phyloP scores from a whole-genome alignment of 2,329 filamentous ascomycete genomes.

The Colletotrichum incanum region DNA sequence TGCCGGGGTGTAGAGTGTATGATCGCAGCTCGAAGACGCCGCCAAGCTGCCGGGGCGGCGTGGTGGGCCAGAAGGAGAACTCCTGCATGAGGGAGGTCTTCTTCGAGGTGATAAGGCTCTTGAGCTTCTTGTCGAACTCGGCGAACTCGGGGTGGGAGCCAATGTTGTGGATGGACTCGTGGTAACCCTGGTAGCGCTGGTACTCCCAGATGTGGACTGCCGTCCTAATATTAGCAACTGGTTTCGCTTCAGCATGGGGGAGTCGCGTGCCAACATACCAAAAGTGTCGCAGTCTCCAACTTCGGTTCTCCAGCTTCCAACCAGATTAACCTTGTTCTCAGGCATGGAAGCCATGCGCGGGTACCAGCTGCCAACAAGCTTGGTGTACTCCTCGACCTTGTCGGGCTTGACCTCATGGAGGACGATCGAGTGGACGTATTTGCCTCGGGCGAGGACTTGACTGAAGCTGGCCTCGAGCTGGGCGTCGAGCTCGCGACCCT shows the following conservation, averaged over 20 bases:
- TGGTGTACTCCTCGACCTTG: slow-evolving; percentile 94
- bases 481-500: slow-evolving; percentile 92
- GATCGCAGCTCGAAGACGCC: slow-evolving; percentile 96
- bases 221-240: slow-evolving; percentile 31
- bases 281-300: slow-evolving; percentile 98
- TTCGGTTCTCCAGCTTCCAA: slow-evolving; percentile 98
- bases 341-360: slow-evolving; percentile 87
- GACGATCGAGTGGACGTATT: slow-evolving; percentile 98
- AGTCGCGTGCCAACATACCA: slow-evolving; percentile 69
- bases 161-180: slow-evolving; percentile 90
- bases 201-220: slow-evolving; percentile 99
- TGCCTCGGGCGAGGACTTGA: slow-evolving; percentile 93
- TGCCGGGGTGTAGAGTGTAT: slow-evolving; percentile 95
- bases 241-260: slow-evolving; percentile 22
- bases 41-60: slow-evolving; percentile 88
- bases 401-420: slow-evolving; percentile 97
- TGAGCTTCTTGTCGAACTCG: slow-evolving; percentile 88
- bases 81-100: slow-evolving; percentile 97
- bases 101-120: slow-evolving; percentile 87
- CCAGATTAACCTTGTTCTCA: slow-evolving; percentile 94
- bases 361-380: slow-evolving; percentile 93
- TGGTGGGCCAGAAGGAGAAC: slow-evolving; percentile 99
- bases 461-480: slow-evolving; percentile 98
- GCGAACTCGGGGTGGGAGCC: slow-evolving; percentile 86
- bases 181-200: slow-evolving; percentile 96